Base-by-base conservation (phyloP, 2,329 filamentous ascomycete species). In the Phaeosphaeria sp. region DNA sequence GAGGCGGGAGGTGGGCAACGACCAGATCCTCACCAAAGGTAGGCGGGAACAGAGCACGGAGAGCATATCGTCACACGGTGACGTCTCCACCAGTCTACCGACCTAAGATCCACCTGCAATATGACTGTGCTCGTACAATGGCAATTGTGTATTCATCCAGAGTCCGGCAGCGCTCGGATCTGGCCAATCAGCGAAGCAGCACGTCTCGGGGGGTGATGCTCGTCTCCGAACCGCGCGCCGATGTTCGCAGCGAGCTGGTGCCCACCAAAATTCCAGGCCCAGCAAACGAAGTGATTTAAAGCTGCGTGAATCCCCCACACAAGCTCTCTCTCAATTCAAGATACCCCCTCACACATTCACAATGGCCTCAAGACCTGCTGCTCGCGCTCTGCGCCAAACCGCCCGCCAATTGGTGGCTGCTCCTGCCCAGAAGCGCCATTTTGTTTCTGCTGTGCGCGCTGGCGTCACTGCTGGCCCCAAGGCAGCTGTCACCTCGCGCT, bases 291-390 rank as follows among this genome's bases (percentile, higher is more conserved):
- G 52, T 54, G 60, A 65, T 74, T 69, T 69, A 73, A 74, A 69
- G 60, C 63, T 50, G 52, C 33, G 50, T 56, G 63, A 63, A 60
- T 65, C 65, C 66, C 65, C 63, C 57, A 50, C 58, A 57, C 55
- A 58, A 56, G 44, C 54, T 65, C 54, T 56, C 55, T 60, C 51
- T 56, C 54, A 33, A 17, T 42, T 11, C 67, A 72, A 73, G 67
- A 73, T 70, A 71, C 68, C 70, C 68, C 66, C 79, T 63, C 67
- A 72, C 64, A 71, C 65, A 66, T 66, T 80, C 80, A 86, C 79
- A 83, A 93, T 94, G 91, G 90, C 91, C 79, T 91, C 90, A 74
- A 86, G 90, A 82, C 87, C 82, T 84, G 92, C 83, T 85, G 80
- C 80, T 77, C 82, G 84, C 79, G 85, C 85, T 77, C 80, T 88